Conservation (phyloP, 805 yeast genomes). For the Kazachstania psychrophila region DNA sequence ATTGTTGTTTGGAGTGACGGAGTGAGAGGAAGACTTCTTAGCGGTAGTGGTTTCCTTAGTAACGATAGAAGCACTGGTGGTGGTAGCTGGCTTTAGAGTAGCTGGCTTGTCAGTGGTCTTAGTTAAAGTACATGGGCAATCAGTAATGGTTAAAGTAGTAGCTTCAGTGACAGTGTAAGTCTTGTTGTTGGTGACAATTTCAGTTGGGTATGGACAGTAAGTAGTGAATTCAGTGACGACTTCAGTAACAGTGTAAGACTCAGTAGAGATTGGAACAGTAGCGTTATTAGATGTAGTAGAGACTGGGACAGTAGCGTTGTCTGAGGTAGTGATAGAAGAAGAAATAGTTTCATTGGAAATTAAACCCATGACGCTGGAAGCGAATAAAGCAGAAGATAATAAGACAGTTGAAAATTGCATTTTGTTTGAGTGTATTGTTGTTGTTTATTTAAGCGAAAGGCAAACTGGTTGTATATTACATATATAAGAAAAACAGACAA, state of each 20-base stretch:
- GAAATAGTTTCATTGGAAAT: constrained; percentile 2
- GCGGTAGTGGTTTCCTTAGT: constrained; percentile 10
- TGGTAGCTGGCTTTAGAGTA: constrained; percentile 3
- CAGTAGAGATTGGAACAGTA: constrained; percentile 8
- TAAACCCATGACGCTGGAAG: constrained; percentile 6
- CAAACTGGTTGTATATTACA: too few species aligned
- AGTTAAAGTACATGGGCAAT: constrained; percentile 70
- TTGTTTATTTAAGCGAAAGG: constrained; percentile 2
- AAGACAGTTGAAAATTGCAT: constrained; percentile 5
- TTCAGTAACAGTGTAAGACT: constrained; percentile 14
- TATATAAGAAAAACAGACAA: too few species aligned
- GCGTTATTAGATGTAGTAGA: constrained; percentile 5
- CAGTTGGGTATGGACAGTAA: constrained; percentile 74
- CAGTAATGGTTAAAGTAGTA: constrained; percentile 77
- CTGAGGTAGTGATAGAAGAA: constrained; percentile 1
- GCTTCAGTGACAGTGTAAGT: constrained; percentile 71
- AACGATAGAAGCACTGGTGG: background rate
- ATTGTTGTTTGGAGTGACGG: constrained; percentile 5
- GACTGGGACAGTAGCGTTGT: constrained; percentile 6
- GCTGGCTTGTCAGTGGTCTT: constrained; percentile 3
- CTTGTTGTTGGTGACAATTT: constrained; percentile 50
- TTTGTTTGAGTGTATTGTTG: background rate
- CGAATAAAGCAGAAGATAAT: constrained; percentile 5
- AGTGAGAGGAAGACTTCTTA: constrained; percentile 10
- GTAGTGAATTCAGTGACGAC: constrained; percentile 69